Conservation (phyloP, 2,329 filamentous ascomycete genomes). For the Penicillium capsulatum region DNA sequence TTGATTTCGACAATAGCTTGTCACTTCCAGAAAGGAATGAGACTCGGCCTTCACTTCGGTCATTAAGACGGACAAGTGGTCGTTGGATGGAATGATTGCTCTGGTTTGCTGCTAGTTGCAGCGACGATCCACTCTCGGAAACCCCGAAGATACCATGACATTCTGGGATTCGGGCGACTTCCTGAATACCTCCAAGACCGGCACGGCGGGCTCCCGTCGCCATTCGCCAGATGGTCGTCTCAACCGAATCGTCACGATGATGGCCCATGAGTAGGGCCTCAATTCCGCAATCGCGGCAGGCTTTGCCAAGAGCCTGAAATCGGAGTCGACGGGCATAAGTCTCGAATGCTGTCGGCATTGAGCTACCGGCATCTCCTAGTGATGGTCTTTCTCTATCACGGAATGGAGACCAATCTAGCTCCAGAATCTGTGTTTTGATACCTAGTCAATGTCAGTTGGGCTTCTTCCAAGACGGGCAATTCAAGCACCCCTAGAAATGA, state of each 20-base stretch:
- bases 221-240: conserved; percentile 80
- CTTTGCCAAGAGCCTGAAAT: conserved; percentile 65
- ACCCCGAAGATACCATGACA: conserved; percentile 71
- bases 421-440: conserved; percentile 34
- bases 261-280: conserved; percentile 71
- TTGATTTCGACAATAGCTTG: not conserved
- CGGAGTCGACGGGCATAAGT: conserved; percentile 68
- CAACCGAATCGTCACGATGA: conserved; percentile 85
- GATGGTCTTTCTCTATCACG: not conserved
- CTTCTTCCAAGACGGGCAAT: no score
- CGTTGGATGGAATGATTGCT: not conserved
- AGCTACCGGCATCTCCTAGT: conserved; percentile 22
- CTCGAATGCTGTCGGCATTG: conserved; percentile 64
- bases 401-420: conserved; percentile 50
- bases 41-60: conserved; percentile 5
- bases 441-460: conserved; percentile 22
- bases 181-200: conserved; percentile 68
- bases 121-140: conserved; percentile 59
- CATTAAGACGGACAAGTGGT: not conserved
- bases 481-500: no score
- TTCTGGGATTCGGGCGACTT: conserved; percentile 70
- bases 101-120: conserved; percentile 27
- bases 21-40: conserved; percentile 1
- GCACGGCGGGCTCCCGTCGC: conserved; percentile 61
- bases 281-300: conserved; percentile 53